phyloP scores from a whole-genome alignment of 495 filamentous ascomycete genomes.

The Annulohypoxylon moriforme region DNA sequence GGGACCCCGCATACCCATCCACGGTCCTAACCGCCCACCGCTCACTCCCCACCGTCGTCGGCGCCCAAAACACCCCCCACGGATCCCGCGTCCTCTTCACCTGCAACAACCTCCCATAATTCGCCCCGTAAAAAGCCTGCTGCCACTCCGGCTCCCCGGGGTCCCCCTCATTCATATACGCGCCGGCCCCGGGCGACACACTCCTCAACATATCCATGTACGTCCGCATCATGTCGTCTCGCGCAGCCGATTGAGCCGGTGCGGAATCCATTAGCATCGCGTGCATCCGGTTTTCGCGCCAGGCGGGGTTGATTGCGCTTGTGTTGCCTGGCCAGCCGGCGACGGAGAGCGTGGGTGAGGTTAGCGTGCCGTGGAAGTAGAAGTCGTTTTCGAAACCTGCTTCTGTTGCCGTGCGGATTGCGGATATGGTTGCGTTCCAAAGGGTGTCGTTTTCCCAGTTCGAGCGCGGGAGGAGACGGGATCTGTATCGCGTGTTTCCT shows the following conservation, averaged over 20 bases:
- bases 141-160: constrained; percentile 69
- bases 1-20: constrained; percentile 47
- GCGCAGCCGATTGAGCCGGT: constrained; percentile 41
- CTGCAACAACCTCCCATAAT: constrained; percentile 61
- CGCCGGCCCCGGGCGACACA: constrained; percentile 54
- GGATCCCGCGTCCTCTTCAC: constrained; percentile 69
- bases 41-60: constrained; percentile 66
- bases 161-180: constrained; percentile 64
- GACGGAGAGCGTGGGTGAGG: constrained; percentile 43
- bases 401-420: constrained; percentile 61
- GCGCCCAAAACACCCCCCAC: constrained; percentile 64
- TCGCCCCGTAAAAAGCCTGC: constrained; percentile 66
- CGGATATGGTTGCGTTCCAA: constrained; percentile 60
- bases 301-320: constrained; percentile 66
- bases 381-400: constrained; percentile 55
- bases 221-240: constrained; percentile 38
- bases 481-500: constrained; percentile 49
- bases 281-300: constrained; percentile 65
- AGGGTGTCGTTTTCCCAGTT: constrained; percentile 58
- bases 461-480: constrained; percentile 63
- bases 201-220: constrained; percentile 49
- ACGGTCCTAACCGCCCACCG: constrained; percentile 55
- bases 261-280: constrained; percentile 57
- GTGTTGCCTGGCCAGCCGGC: constrained; percentile 55
- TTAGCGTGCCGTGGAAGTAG: constrained; percentile 60